Evolutionary conservation across 306 rosid species (phyloP).

Genomic region (Castanea crenata): DNA sequence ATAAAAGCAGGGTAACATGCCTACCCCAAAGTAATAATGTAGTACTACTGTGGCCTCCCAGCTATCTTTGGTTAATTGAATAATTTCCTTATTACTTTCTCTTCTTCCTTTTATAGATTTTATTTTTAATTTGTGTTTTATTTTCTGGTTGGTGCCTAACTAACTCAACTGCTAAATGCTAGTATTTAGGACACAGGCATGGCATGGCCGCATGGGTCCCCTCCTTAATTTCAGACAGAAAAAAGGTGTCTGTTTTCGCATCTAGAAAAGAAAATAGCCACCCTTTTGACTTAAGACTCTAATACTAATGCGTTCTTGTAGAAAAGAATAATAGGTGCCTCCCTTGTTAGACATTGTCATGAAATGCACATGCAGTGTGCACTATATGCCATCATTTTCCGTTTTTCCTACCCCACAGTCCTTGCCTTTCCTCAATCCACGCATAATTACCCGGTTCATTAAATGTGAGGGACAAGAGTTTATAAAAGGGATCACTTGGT

Average conservation of each 20-base stretch:
- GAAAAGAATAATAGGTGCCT: conserved; percentile 6
- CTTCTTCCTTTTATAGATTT: background rate
- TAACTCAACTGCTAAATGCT: background rate
- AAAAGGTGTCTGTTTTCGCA: background rate
- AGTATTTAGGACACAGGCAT: background rate
- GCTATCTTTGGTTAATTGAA: background rate
- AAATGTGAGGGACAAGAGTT: background rate
- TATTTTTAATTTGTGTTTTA: background rate
- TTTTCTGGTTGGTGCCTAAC: background rate
- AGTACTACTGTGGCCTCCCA: background rate
- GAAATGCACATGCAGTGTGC: conserved; percentile 57
- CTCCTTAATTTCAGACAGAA: conserved; percentile 19
- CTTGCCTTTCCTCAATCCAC: conserved; percentile 56
- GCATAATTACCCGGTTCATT: conserved; percentile 43
- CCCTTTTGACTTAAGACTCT: conserved; percentile 29
- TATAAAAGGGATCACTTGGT: conserved; percentile 36
- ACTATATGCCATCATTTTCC: conserved; percentile 23
- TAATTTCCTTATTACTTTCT: background rate
- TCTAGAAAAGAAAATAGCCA: background rate
- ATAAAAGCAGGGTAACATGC: too few species aligned
- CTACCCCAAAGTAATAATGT: background rate
- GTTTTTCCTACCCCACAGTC: conserved; percentile 41
- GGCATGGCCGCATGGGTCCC: background rate
- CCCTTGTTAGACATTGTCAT: conserved; percentile 29
- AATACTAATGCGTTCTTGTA: background rate